Conservation (phyloP, 371 early-diverging fungal genomes). For the Syncephalastrum contaminatum region DNA sequence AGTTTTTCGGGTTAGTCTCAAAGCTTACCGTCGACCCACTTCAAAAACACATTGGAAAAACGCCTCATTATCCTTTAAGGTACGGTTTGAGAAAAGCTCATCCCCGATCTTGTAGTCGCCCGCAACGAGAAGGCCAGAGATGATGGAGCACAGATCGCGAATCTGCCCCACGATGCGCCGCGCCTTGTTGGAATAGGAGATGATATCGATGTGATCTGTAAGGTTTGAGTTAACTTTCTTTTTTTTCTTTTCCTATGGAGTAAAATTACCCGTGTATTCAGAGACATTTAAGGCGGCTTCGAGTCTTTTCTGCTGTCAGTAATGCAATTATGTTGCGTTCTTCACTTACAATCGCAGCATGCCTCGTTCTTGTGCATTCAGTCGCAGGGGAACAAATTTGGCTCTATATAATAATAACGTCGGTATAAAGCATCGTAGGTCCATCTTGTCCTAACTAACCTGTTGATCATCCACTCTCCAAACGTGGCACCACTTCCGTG, state of each 20-base stretch:
- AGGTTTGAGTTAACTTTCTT: not conserved
- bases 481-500: constrained; percentile 50
- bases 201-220: constrained; percentile 88
- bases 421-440: not conserved
- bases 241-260: not conserved
- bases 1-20: not conserved
- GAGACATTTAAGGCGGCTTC: constrained; percentile 93
- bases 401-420: constrained; percentile 41
- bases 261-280: constrained; percentile 49
- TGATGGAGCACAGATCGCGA: constrained; percentile 88
- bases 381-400: constrained; percentile 89
- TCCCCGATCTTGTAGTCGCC: constrained; percentile 85
- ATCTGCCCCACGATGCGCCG: constrained; percentile 93
- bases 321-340: not conserved
- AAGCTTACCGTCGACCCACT: constrained; percentile 80
- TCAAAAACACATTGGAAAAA: constrained; percentile 92
- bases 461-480: constrained; percentile 75
- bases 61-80: constrained; percentile 78
- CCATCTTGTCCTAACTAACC: constrained; percentile 19
- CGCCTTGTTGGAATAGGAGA: constrained; percentile 79
- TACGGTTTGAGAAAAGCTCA: constrained; percentile 76
- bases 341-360: constrained; percentile 68
- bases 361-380: constrained; percentile 86
- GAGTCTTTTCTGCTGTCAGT: constrained; percentile 35
- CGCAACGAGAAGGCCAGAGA: constrained; percentile 85